Base-by-base conservation (phyloP, 2,329 filamentous ascomycete genomes). In the Aspergillus alliaceus region DNA sequence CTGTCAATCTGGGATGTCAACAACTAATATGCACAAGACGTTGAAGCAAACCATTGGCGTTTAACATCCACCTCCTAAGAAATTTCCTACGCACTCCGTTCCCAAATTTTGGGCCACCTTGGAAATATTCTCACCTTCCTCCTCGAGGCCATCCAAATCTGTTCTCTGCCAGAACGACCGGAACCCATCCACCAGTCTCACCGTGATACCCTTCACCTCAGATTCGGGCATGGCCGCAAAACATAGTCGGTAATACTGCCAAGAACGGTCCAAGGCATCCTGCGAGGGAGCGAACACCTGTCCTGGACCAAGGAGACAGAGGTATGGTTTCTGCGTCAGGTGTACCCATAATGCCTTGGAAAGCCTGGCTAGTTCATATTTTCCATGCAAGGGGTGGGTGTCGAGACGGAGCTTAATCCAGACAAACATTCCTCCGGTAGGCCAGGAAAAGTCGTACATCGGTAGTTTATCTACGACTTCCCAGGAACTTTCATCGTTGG, bases 371-470 rank as follows among this genome's bases (percentile, higher is more conserved):
- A 83, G 80, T 50, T 82, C 76, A 20, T 89, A 76, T 40, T 77
- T 70, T 25, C 73, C 72, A 71, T 80, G 87, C 14, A 96, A 80
- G 12, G 91, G 90, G 69, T 96, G 92, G 2, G 80, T 79, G 54
- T 88, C 84, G 65, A 92, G 89, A 69, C 86, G 82, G 59, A 95
- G 76, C 55, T 84, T 82, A 3, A 96, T 67, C 93, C 93, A 97
- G 55, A 96, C 75, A 73, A 96, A 97, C 92, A 97, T 97, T 69
- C 93, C 93, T 34, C 88, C 93, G 27, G 89, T 84, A 1, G 93
- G 92, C 82, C 90, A 91, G 64, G 83, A 76, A 69, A 96, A 96
- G 46, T 87, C 84, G 73, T 88, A 90, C 64, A 96, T 83, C 59
- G 83, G 81, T 1, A 84, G 88, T 75, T 90, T 92, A 67, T 87